phyloP scores from a whole-genome alignment of 805 yeast genomes.

The Metschnikowia dekortorum region DNA sequence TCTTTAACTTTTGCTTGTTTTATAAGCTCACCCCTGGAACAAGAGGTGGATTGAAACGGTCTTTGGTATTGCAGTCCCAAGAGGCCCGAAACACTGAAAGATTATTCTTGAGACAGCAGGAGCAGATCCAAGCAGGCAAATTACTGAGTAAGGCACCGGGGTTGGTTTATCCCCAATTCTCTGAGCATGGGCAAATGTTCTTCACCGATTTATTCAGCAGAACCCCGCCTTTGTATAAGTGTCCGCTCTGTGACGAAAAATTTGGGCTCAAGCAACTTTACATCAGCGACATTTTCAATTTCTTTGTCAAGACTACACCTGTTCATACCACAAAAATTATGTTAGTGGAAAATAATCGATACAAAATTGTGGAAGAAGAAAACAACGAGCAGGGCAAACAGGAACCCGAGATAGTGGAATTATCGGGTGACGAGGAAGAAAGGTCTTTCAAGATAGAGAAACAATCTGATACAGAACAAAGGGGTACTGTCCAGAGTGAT shows the following conservation, averaged over 20 bases:
- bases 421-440: conserved; percentile 29
- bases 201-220: conserved; percentile 13
- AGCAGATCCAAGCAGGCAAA: conserved; percentile 8
- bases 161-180: conserved; percentile 13
- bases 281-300: conserved; percentile 38
- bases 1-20: conserved; percentile 37
- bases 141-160: conserved; percentile 10
- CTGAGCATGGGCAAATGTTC: conserved; percentile 19
- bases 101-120: conserved; percentile 13
- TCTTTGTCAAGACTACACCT: conserved; percentile 39
- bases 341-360: conserved; percentile 30
- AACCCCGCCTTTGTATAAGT: conserved; percentile 29
- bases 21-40: conserved; percentile 31
- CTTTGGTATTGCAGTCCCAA: conserved; percentile 24
- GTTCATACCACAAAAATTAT: conserved; percentile 30
- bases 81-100: conserved; percentile 17
- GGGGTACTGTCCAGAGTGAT: too few species aligned
- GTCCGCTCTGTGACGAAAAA: conserved; percentile 37
- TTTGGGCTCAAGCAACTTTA: conserved; percentile 32
- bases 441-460: conserved; percentile 10
- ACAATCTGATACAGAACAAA: not conserved
- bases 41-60: conserved; percentile 20
- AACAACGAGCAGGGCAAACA: conserved; percentile 11
- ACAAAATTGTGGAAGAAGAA: conserved; percentile 29
- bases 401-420: conserved; percentile 22